Evolutionary conservation across 176 grass and related monocot genomes (phyloP).

Genomic region (Poa annua): DNA sequence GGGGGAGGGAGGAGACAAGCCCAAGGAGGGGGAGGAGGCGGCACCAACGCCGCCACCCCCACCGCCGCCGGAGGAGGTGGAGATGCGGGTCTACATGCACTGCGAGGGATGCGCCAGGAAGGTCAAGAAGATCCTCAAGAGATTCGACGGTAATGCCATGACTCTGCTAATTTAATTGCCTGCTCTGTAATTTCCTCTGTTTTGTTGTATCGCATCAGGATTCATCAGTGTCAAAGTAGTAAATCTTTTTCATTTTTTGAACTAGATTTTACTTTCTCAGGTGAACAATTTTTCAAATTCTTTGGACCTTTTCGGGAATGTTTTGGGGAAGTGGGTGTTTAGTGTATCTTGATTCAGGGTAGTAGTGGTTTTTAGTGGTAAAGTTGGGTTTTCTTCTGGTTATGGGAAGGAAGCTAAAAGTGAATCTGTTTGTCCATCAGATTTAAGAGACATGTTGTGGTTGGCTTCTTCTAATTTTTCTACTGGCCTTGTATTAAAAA

Average conservation of each 20-base stretch:
- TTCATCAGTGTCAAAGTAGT: slow-evolving; percentile 6
- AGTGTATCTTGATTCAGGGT: not conserved
- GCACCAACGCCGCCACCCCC: slow-evolving; percentile 43
- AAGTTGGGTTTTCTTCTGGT: not conserved
- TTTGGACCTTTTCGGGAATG: not conserved
- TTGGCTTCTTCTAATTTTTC: not conserved
- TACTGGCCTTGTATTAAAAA: not conserved
- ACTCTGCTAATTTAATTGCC: not conserved
- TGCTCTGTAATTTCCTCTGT: not conserved
- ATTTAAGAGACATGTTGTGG: not conserved
- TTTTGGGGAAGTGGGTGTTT: not conserved
- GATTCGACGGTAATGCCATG: slow-evolving; percentile 66
- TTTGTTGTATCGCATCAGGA: slow-evolving; percentile 25
- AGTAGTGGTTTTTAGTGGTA: not conserved
- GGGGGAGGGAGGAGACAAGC: slow-evolving; percentile 33
- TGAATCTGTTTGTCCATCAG: slow-evolving; percentile 18
- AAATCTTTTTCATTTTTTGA: slow-evolving; percentile 4
- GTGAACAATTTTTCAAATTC: not conserved
- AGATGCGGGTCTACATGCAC: slow-evolving; percentile 98
- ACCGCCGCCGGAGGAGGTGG: slow-evolving; percentile 84
- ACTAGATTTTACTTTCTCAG: not conserved
- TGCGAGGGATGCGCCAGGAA: slow-evolving; percentile 93
- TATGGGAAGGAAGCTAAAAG: not conserved
- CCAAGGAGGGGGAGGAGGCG: slow-evolving; percentile 25
- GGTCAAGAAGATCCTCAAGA: slow-evolving; percentile 79